A percentile compares a stretch with the other conserved stretches of the same genome.
These are phyloP conservation scores for Hypoxylon lienhwacheense DNA, from an alignment of 495 filamentous ascomycete species.

Conservation along the genomic window DNA sequence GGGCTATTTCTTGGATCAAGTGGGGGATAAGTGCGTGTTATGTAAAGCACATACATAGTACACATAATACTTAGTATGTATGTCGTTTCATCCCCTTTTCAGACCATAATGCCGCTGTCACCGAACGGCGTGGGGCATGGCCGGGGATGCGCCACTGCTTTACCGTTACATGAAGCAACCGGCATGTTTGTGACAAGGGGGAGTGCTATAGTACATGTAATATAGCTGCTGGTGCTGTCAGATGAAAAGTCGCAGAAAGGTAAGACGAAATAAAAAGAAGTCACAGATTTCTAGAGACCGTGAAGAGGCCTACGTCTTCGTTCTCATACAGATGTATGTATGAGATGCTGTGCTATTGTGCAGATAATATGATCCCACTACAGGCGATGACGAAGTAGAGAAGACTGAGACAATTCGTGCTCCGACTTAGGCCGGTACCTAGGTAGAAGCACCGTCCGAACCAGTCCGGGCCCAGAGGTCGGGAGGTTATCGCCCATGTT, in stretches of 20 bases:
- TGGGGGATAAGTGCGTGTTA: no score
- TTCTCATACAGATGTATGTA: no score
- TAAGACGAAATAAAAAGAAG: no score
- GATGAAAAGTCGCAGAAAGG: no score
- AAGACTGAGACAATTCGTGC: slow-evolving; percentile 21
- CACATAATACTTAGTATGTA: no score
- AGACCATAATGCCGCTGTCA: slow-evolving; percentile 18
- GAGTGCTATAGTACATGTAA: slow-evolving; percentile 6
- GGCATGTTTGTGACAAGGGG: slow-evolving; percentile 8
- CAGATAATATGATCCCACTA: neutral
- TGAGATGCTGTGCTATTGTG: slow-evolving; percentile 3
- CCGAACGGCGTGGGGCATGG: slow-evolving; percentile 3
- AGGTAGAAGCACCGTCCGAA: slow-evolving; percentile 28
- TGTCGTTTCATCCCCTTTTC: slow-evolving; percentile 18
- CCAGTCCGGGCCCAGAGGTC: slow-evolving; percentile 9
- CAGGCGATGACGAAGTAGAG: slow-evolving; percentile 10
- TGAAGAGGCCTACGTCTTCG: no score
- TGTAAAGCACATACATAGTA: no score
- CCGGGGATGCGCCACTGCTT: neutral
- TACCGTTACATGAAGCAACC: slow-evolving; percentile 5
- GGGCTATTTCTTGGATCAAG: no score
- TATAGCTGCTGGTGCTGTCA: slow-evolving; percentile 8
- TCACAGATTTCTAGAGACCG: no score
- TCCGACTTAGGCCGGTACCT: slow-evolving; percentile 14
- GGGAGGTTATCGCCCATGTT: slow-evolving; percentile 17